Evolutionary conservation across 495 filamentous ascomycete species (phyloP).

Genomic region (Daldinia vernicosa): DNA sequence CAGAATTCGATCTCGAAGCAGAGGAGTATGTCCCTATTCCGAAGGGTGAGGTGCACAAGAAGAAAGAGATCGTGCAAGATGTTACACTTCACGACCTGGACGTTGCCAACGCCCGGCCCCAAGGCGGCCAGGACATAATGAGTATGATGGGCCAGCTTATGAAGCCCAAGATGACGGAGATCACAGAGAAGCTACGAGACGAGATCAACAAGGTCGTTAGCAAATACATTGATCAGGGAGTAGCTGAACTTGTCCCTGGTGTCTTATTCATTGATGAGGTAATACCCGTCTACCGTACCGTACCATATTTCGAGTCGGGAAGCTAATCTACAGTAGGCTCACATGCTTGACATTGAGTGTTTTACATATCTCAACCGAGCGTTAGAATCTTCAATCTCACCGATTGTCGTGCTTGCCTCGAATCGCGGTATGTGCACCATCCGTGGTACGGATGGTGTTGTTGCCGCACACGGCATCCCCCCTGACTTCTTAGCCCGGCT

Average conservation of each 20-base stretch:
- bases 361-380: constrained; percentile 99
- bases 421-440: constrained; percentile 93
- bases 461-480: constrained; percentile 91
- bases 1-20: constrained; percentile 97
- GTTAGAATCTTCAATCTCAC: constrained; percentile 89
- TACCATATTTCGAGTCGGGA: background rate
- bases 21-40: constrained; percentile 99
- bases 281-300: constrained; percentile 29
- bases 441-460: constrained; percentile 81
- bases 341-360: constrained; percentile 99
- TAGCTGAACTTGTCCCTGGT: constrained; percentile 96
- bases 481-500: constrained; percentile 90
- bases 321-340: constrained; percentile 66
- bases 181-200: constrained; percentile 91
- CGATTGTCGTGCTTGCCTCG: constrained; percentile 95
- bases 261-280: constrained; percentile 99
- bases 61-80: constrained; percentile 99
- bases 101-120: constrained; percentile 91
- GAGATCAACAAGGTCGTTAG: constrained; percentile 99
- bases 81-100: constrained; percentile 96
- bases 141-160: constrained; percentile 99
- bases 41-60: constrained; percentile 98
- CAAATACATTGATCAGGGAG: constrained; percentile 96
- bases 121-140: constrained; percentile 99
- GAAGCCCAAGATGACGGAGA: constrained; percentile 99